phyloP scores from a whole-genome alignment of 2,329 filamentous ascomycete species.

The Colletotrichum aenigma region DNA sequence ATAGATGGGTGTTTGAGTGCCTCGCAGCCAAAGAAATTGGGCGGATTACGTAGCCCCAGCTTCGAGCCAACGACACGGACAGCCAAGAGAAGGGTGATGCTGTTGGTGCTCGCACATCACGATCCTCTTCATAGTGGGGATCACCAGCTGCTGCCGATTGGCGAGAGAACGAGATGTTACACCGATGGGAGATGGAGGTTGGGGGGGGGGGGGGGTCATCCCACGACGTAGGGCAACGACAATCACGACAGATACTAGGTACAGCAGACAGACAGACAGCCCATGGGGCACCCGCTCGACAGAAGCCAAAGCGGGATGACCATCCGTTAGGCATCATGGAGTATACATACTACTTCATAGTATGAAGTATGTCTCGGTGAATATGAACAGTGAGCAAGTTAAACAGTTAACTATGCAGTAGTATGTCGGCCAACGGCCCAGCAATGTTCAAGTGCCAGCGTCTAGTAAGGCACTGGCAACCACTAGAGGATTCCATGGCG shows the following conservation, averaged over 20 bases:
- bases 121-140: background rate
- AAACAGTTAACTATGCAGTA: background rate
- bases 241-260: background rate
- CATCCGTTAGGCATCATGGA: background rate
- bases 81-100: background rate
- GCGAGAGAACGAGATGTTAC: constrained; percentile 19
- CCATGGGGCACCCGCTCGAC: background rate
- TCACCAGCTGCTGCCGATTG: constrained; percentile 13
- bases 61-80: background rate
- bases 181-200: constrained; percentile 10
- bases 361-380: background rate
- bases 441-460: background rate
- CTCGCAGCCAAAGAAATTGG: background rate
- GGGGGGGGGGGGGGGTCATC: background rate
- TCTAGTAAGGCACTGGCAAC: background rate
- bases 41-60: constrained; percentile 2
- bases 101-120: background rate
- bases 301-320: background rate
- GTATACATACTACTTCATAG: background rate
- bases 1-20: background rate
- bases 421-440: background rate
- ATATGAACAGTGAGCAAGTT: background rate
- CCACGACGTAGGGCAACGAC: background rate
- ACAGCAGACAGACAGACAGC: background rate
- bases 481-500: constrained; percentile 7